Evolutionary conservation across 2,329 filamentous ascomycete genomes (phyloP).

Genomic region (Fusarium albidum): DNA sequence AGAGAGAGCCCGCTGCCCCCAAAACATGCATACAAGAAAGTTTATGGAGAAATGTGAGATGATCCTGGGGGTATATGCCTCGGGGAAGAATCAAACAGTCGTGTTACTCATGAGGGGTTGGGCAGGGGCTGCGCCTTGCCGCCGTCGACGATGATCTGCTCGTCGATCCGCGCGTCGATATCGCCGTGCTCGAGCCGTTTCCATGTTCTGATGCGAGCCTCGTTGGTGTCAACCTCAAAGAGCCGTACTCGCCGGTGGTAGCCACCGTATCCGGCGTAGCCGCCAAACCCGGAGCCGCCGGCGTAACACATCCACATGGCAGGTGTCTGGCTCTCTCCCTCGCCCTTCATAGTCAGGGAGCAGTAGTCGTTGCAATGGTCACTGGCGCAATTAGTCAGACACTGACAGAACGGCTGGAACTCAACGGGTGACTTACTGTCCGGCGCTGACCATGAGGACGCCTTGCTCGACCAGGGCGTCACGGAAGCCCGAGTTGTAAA

Average conservation of each 20-base stretch:
- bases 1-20: slow-evolving; percentile 3
- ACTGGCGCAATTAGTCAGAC: slow-evolving; percentile 51
- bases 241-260: slow-evolving; percentile 86
- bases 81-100: slow-evolving; percentile 10
- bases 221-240: slow-evolving; percentile 93
- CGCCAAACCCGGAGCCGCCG: slow-evolving; percentile 90
- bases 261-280: slow-evolving; percentile 89
- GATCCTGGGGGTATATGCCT: not conserved
- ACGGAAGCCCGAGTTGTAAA: slow-evolving; percentile 91
- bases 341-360: slow-evolving; percentile 64
- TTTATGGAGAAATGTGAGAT: slow-evolving; percentile 4
- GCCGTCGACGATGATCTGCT: slow-evolving; percentile 72
- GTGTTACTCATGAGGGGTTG: slow-evolving; percentile 23
- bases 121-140: slow-evolving; percentile 52
- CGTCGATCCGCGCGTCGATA: slow-evolving; percentile 61
- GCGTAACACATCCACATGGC: slow-evolving; percentile 98
- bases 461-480: slow-evolving; percentile 88
- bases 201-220: slow-evolving; percentile 88
- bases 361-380: slow-evolving; percentile 99
- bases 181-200: slow-evolving; percentile 82
- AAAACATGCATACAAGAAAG: slow-evolving; percentile 29
- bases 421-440: slow-evolving; percentile 71
- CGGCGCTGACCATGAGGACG: slow-evolving; percentile 86
- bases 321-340: slow-evolving; percentile 61
- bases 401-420: too few species aligned